Evolutionary conservation across 1,284 basidiomycete species (phyloP).

Genomic region (Tilletia setariae): DNA sequence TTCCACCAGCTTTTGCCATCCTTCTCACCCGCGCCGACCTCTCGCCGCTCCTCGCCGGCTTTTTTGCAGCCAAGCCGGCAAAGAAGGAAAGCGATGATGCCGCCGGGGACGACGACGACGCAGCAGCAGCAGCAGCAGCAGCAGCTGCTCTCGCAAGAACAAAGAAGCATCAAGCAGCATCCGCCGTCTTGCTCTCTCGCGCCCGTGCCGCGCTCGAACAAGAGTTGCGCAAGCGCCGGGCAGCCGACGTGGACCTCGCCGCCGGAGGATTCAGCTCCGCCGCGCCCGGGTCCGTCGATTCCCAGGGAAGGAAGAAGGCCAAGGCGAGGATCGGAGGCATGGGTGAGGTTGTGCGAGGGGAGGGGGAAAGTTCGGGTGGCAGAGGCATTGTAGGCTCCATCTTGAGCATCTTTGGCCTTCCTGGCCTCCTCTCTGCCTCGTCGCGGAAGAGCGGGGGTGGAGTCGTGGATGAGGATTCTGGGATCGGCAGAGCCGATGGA

Average conservation of each 20-base stretch:
- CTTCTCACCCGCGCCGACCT: constrained; percentile 49
- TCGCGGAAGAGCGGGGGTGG: neutral
- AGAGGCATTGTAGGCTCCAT: constrained; percentile 1
- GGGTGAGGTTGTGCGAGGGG: constrained; percentile 30
- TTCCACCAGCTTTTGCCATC: constrained; percentile 34
- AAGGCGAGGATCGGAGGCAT: constrained; percentile 45
- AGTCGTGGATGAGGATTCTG: constrained; percentile 15
- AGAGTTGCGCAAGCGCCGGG: constrained; percentile 36
- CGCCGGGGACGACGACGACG: neutral
- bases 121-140: neutral
- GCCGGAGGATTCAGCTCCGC: constrained; percentile 16
- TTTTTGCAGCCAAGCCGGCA: constrained; percentile 16
- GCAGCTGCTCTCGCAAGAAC: constrained; percentile 25
- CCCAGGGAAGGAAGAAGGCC: neutral
- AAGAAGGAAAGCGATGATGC: constrained; percentile 14
- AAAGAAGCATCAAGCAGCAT: constrained; percentile 36
- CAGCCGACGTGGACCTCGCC: constrained; percentile 23
- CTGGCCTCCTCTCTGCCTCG: constrained; percentile 24
- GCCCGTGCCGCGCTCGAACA: constrained; percentile 42
- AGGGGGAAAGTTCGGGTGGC: neutral
- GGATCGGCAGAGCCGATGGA: constrained; percentile 24
- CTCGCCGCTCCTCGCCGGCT: constrained; percentile 38
- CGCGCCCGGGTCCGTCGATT: constrained; percentile 29
- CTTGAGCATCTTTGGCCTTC: constrained; percentile 10
- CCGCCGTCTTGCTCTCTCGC: constrained; percentile 39